Base-by-base conservation (phyloP, 371 early-diverging fungal genomes). In the Blastocladiella emersonii region DNA sequence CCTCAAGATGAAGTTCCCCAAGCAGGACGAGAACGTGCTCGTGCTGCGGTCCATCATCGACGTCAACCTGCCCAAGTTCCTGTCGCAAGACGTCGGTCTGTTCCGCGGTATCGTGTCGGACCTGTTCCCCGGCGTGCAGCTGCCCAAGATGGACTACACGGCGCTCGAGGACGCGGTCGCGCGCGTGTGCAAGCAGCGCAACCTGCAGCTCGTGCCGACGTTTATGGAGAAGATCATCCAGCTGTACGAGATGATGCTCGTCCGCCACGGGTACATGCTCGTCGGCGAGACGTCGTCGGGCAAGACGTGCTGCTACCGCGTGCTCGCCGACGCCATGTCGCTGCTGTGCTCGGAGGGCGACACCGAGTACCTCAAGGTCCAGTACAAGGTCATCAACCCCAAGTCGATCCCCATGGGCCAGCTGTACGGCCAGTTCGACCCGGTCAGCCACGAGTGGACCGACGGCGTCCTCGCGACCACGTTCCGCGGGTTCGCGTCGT, bases 401-500 rank as follows among this genome's bases (percentile, higher is more conserved):
- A 82, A 82, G 61, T 76, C 78, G 1, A 79, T 82, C 59, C 78
- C 81, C 4, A 82, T 82, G 79, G 82, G 82, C 25, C 79, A 82
- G 64, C 69, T 82, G 12, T 82, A 82, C 62, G 82, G 82, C 51
- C 78, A 82, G 69, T 82, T 82, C 61, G 82, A 82, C 61, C 76
- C 48, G 41, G 77, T 78, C 64, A 80, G 80, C 0, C 81, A 81
- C 65, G 82, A 82, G 64, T 82, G 81, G 81, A 76, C 78, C 13
- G 82, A 82, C 51, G 82, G 82, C 17, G 77, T 81, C 27, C 62
- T 81, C 5, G 74, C 80, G 1, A 73, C 74, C 39, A 63, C 77
- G 35, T 77, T 81, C 76, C 57, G 82, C 35, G 73, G 73, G 44
- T 78, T 76, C 17, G 74, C 72, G 15, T 75, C 74, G 25, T 77